phyloP scores from a whole-genome alignment of 2,329 filamentous ascomycete genomes.

The Xylaria sp. region DNA sequence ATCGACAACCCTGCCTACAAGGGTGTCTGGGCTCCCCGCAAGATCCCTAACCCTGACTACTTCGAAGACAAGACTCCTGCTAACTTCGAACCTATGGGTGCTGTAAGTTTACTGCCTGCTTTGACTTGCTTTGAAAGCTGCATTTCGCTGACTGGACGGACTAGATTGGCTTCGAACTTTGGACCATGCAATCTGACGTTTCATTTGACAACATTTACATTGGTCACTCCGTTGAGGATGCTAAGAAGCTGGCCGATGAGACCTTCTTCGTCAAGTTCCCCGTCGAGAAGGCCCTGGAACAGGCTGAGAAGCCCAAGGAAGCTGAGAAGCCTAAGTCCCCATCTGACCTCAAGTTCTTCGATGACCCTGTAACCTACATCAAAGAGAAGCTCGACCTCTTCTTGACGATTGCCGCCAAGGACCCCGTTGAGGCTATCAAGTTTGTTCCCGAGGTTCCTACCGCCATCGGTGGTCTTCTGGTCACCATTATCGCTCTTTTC shows the following conservation, averaged over 20 bases:
- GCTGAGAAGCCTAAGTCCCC: constrained; percentile 74
- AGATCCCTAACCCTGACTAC: constrained; percentile 96
- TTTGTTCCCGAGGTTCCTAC: constrained; percentile 92
- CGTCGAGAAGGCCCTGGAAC: constrained; percentile 82
- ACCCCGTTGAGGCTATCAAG: constrained; percentile 86
- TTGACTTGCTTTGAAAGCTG: background rate
- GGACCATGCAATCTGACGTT: constrained; percentile 99
- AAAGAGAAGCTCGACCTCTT: constrained; percentile 96
- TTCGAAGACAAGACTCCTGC: constrained; percentile 97
- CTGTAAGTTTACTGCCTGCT: constrained; percentile 70
- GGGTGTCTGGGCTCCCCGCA: constrained; percentile 91
- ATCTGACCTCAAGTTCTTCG: constrained; percentile 84
- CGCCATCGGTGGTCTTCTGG: constrained; percentile 75
- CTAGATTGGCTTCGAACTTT: constrained; percentile 97
- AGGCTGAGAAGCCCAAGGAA: constrained; percentile 81
- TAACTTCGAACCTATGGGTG: constrained; percentile 98
- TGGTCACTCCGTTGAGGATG: constrained; percentile 94
- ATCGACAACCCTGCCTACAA: constrained; percentile 99
- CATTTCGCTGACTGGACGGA: constrained; percentile 29
- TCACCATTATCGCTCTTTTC: constrained; percentile 77
- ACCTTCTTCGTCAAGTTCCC: constrained; percentile 90
- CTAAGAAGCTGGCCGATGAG: constrained; percentile 87
- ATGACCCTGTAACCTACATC: constrained; percentile 88
- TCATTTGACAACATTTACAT: constrained; percentile 99
- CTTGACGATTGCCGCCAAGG: constrained; percentile 81